phyloP scores from a whole-genome alignment of 345 rosid genomes.

The Syzygium aqueum region DNA sequence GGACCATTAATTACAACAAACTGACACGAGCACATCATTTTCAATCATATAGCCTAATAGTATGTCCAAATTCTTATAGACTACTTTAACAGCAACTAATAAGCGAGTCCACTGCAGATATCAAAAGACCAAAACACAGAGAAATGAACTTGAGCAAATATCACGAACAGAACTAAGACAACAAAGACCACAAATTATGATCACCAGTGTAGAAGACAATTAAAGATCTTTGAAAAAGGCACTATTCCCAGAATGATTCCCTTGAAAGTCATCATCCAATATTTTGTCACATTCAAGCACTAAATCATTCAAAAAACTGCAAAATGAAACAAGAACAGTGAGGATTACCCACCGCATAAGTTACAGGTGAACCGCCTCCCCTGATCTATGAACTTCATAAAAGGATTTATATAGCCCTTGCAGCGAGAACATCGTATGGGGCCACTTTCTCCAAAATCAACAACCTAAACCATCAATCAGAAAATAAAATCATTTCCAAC shows the following conservation, averaged over 20 bases:
- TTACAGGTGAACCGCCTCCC: constrained; percentile 85
- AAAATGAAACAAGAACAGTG: background rate
- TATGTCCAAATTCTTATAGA: background rate
- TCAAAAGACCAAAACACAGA: background rate
- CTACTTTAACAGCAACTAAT: background rate
- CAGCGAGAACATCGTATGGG: constrained; percentile 93
- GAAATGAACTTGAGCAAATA: background rate
- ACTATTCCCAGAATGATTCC: background rate
- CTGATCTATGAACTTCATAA: constrained; percentile 85
- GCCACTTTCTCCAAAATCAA: constrained; percentile 90
- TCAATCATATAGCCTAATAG: background rate
- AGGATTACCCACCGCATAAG: constrained; percentile 35
- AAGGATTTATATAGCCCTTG: constrained; percentile 93
- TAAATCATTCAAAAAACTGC: background rate
- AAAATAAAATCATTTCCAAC: background rate
- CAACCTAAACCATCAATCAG: constrained; percentile 33
- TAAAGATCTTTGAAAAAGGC: background rate
- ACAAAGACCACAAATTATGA: background rate
- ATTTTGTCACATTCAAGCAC: background rate
- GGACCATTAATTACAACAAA: background rate
- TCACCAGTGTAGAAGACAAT: background rate
- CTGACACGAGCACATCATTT: background rate
- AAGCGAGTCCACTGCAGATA: background rate
- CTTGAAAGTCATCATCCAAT: background rate
- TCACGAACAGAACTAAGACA: background rate